Percentiles rank a stretch among this genome's conserved stretches.
phyloP scores from a whole-genome alignment of 768 basidiomycete species.

The Chalciporus piperatus region DNA sequence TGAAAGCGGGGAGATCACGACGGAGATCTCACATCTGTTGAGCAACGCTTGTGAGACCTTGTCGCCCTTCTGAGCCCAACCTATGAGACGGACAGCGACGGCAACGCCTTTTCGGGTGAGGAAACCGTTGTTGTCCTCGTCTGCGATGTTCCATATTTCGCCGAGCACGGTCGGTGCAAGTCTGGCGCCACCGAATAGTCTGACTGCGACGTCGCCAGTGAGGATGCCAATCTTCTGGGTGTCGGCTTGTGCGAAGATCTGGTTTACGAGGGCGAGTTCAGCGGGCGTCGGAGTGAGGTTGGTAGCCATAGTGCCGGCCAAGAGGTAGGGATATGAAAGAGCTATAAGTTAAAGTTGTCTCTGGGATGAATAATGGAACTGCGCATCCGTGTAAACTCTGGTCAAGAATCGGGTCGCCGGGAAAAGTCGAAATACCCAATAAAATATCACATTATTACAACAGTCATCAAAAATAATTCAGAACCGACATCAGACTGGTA shows the following conservation, averaged over 20 bases:
- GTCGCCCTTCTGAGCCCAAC: conserved; percentile 88
- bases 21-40: conserved; percentile 59
- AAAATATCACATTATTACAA: background rate
- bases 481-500: no score
- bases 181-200: conserved; percentile 80
- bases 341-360: conserved; percentile 19
- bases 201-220: conserved; percentile 89
- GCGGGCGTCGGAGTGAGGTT: conserved; percentile 45
- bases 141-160: conserved; percentile 91
- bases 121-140: conserved; percentile 92
- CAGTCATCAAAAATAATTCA: background rate
- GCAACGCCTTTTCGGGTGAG: conserved; percentile 86
- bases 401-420: background rate
- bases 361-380: background rate
- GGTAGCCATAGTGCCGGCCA: conserved; percentile 34
- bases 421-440: background rate
- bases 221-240: conserved; percentile 77
- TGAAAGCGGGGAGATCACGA: background rate
- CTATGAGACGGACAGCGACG: conserved; percentile 86
- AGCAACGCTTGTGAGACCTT: conserved; percentile 59
- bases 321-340: conserved; percentile 3
- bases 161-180: conserved; percentile 76
- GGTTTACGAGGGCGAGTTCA: conserved; percentile 60
- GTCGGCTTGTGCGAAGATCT: conserved; percentile 73
- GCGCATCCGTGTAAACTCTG: background rate